Conservation (phyloP, 2,329 filamentous ascomycete species). For the Aspergillus calidoustus region DNA sequence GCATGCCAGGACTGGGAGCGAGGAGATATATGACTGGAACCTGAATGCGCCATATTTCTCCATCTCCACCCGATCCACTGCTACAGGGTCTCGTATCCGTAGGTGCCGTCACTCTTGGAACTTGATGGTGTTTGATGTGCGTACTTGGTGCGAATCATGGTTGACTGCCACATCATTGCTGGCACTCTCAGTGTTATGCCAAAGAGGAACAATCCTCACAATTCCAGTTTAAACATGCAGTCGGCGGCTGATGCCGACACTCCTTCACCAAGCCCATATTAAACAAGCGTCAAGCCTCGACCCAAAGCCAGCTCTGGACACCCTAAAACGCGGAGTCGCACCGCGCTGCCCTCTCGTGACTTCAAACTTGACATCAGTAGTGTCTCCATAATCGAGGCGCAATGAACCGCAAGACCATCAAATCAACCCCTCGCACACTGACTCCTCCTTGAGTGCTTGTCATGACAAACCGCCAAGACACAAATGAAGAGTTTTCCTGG, state of each 20-base stretch:
- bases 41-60: not conserved
- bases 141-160: not conserved
- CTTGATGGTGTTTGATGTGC: not conserved
- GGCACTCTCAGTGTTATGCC: not conserved
- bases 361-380: not conserved
- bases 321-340: not conserved
- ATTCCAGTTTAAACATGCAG: not conserved
- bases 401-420: not conserved
- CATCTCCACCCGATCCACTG: not conserved
- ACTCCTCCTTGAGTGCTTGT: not conserved
- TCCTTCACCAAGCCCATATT: not conserved
- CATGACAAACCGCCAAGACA: not conserved
- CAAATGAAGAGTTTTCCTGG: constrained; percentile 1
- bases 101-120: not conserved
- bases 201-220: not conserved
- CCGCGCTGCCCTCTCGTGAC: not conserved
- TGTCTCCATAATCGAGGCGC: not conserved
- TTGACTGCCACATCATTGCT: not conserved
- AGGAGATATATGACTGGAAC: not conserved
- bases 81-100: not conserved
- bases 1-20: not conserved
- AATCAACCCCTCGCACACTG: not conserved
- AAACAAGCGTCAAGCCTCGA: not conserved
- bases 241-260: not conserved
- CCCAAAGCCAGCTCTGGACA: not conserved